Base-by-base conservation (phyloP, 2,329 filamentous ascomycete species). In the Exophiala viscosa region DNA sequence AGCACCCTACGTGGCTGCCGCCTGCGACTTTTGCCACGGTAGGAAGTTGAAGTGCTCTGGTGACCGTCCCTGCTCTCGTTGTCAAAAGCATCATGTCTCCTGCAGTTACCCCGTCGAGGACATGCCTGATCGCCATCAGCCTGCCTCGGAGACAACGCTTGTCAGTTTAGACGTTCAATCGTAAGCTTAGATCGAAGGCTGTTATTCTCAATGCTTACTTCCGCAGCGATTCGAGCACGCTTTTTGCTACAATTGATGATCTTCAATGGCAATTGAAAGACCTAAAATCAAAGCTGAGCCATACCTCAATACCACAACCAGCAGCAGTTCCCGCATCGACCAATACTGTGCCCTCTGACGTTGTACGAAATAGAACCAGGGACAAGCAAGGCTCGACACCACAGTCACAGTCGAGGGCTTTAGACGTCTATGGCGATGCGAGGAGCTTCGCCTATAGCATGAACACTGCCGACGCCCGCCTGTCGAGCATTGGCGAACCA, bases 1-100 rank as follows among this genome's bases (percentile, higher is more conserved):
- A 32, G 49, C 42, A 4, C 49, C 49, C 14, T 51, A 51, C 9
- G 49, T 36, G n/a, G 41, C 43, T 9, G 42, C 49, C 8, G 49
- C 49, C 13, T 51, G 49, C 13, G 42, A 46, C n/a, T 42, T 39
- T 13, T 51, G 49, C 31, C 49, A 51, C 35, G 49, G 49, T 8
- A 20, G 49, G 4, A 51, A 51, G 31, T 23, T 51, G 34, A 51
- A 46, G 15, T 51, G 49, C 36, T 45, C 42, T 3, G 49, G 49
- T 11, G 49, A 51, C 15, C 49, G 49, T 8, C 49, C 49, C 10
- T 51, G 49, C 13, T 10, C 35, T 34, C 49, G 49, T 18, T 51
- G 49, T 20, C 44, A 42, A 43, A 45, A 45, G 39, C 42, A 51
- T 15, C 34, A 32, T 17, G 23, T 51, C 18, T 51, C 49, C 2